Base-by-base conservation (phyloP, 192 early-diverging fungal genomes). In the Coemansia sp. region DNA sequence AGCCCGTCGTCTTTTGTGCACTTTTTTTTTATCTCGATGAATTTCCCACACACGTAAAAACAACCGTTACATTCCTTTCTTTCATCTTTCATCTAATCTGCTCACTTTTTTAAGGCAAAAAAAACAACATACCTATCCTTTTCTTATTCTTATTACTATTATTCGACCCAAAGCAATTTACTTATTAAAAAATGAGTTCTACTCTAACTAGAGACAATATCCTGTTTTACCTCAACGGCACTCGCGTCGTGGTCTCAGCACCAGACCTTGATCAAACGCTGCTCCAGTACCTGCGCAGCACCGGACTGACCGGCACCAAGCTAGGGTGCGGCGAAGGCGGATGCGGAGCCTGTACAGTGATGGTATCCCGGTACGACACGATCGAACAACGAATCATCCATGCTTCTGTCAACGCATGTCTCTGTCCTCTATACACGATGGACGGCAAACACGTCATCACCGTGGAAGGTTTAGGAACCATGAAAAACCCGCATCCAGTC, bases 381-480 rank as follows among this genome's bases (percentile, higher is more conserved):
- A 67, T 65, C 14, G 67, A 74, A 10, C 63, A 74, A 5, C 63
- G 69, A 12, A 72, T 89, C 28, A 58, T 65, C 69, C 85, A 85
- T 54, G 64, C 48, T 8, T 70, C 84, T 0, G 72, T 74, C 59
- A 91, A 90, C 83, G 85, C 90, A 33, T 94, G 92, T 57, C 85
- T 94, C 52, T 86, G 85, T 4, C 92, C 89, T 1, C 73, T 90
- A 2, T 88, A 84, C 71, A 85, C 87, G 6, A 64, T 94, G 45
- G 87, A 94, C 69, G 87, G 88, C 61, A 90, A 90, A 72, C 92
- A 94, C 72, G 85, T 94, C 36, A 86, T 92, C 55, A 94, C 92
- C 0, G 87, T 93, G 22, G 92, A 94, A 61, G 92, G 91, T 10
- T 77, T 92, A 30, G 91, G 93, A 11, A 85, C 84, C 54, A 58